Evolutionary conservation across 768 basidiomycete species (phyloP).

Genomic region (Lyophyllum decastes): DNA sequence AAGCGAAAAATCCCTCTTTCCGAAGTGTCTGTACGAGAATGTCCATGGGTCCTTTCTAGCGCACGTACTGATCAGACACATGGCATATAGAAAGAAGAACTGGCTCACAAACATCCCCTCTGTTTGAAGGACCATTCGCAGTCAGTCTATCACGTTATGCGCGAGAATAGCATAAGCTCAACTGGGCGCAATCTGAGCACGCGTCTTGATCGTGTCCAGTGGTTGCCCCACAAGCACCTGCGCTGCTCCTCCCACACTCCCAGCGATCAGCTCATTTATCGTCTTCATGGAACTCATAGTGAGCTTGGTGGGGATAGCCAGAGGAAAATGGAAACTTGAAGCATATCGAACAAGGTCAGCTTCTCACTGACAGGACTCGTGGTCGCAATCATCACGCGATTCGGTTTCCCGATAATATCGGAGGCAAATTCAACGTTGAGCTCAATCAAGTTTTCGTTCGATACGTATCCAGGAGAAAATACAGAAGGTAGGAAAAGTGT

Average conservation of each 20-base stretch:
- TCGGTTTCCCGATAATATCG: background rate
- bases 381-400: constrained; percentile 18
- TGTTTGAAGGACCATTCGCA: constrained; percentile 26
- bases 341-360: background rate
- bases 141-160: constrained; percentile 1
- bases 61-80: background rate
- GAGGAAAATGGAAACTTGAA: background rate
- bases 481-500: too few species aligned
- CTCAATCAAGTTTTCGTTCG: too few species aligned
- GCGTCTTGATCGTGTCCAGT: constrained; percentile 85
- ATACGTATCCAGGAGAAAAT: too few species aligned
- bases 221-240: constrained; percentile 96
- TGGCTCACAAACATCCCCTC: constrained; percentile 86
- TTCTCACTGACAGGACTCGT: background rate
- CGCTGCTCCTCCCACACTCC: constrained; percentile 89
- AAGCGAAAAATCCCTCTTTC: constrained; percentile 89
- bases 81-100: background rate
- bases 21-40: constrained; percentile 79
- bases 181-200: constrained; percentile 88
- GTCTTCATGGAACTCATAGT: constrained; percentile 45
- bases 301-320: background rate
- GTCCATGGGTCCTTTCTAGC: constrained; percentile 91
- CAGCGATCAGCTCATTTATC: constrained; percentile 82
- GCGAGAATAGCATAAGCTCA: constrained; percentile 23
- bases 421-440: background rate